These are phyloP conservation scores for Scenedesmus sp. DNA, from an alignment of 163 green algal genomes.

Conservation along the genomic window DNA sequence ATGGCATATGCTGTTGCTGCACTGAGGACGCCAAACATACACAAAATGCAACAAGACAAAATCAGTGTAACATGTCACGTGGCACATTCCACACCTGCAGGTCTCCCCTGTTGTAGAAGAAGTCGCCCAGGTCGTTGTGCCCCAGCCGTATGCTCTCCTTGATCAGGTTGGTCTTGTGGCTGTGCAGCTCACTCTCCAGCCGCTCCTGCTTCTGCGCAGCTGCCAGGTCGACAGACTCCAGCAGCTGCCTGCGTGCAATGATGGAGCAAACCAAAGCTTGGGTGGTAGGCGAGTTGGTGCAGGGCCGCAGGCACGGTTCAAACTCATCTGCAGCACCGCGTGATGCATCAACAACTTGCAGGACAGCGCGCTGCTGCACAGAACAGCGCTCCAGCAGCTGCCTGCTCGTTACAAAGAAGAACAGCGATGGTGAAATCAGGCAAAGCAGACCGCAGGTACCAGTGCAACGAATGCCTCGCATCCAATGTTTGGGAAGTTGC, in stretches of 20 bases:
- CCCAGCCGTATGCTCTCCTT: conserved; percentile 93
- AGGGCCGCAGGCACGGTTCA: too few relatives aligned
- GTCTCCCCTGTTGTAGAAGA: conserved; percentile 86
- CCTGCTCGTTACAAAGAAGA: too few relatives aligned
- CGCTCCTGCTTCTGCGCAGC: conserved; percentile 63
- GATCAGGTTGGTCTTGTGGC: conserved; percentile 86
- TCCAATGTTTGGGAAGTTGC: too few relatives aligned
- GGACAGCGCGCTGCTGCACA: neutral
- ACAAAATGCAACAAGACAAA: neutral
- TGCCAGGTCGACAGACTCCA: conserved; percentile 66
- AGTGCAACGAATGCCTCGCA: too few relatives aligned
- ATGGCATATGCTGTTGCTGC: too few relatives aligned
- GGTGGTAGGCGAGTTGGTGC: too few relatives aligned
- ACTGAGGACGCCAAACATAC: neutral
- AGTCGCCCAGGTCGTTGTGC: conserved; percentile 92
- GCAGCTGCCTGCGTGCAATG: conserved; percentile 71
- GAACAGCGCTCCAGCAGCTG: too few relatives aligned
- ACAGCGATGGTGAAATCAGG: too few relatives aligned
- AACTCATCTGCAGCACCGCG: too few relatives aligned
- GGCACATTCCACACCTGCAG: conserved; percentile 73
- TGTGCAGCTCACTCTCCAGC: conserved; percentile 78
- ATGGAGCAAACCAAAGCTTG: too few relatives aligned
- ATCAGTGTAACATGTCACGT: neutral
- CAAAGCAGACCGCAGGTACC: too few relatives aligned
- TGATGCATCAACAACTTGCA: neutral